phyloP scores from a whole-genome alignment of 192 early-diverging fungal genomes.

The Phlyctochytrium planicorne region DNA sequence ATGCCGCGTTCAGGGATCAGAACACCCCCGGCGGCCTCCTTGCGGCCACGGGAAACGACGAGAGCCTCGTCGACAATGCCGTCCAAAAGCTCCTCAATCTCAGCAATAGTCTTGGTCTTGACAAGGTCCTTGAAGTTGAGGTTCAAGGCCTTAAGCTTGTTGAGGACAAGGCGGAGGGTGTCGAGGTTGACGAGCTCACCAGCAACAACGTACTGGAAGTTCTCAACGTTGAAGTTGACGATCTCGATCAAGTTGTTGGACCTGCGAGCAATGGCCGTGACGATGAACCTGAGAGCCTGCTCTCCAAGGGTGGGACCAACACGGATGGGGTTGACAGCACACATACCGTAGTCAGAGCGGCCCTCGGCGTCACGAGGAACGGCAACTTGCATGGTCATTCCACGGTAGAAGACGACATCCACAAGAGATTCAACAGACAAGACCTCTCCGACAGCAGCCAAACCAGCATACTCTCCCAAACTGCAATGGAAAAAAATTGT shows the following conservation, averaged over 20 bases:
- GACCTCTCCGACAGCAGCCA: conserved; percentile 85
- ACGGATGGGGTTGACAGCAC: conserved; percentile 88
- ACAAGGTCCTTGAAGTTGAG: conserved; percentile 84
- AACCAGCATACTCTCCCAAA: conserved; percentile 92
- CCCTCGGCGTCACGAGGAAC: conserved; percentile 75
- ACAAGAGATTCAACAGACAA: conserved; percentile 80
- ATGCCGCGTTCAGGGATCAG: conserved; percentile 80
- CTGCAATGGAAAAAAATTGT: conserved; percentile 22
- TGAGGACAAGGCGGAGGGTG: conserved; percentile 76
- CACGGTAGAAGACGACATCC: conserved; percentile 94
- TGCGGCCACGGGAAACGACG: conserved; percentile 65
- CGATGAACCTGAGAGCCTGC: conserved; percentile 78
- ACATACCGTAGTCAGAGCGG: conserved; percentile 93
- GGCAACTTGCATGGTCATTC: conserved; percentile 97
- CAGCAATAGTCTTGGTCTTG: conserved; percentile 79
- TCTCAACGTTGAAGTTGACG: conserved; percentile 98
- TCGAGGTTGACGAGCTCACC: conserved; percentile 83
- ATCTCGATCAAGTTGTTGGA: conserved; percentile 83
- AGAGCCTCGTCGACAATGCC: conserved; percentile 74
- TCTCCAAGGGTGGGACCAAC: conserved; percentile 84
- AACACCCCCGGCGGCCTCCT: conserved; percentile 55
- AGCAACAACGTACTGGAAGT: conserved; percentile 94
- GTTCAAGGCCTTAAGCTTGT: conserved; percentile 83
- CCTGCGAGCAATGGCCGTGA: conserved; percentile 76
- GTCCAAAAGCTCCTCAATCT: conserved; percentile 77